Evolutionary conservation across 225 moss, liverwort and hornwort genomes (phyloP).

Genomic region (Climacium dendroides): DNA sequence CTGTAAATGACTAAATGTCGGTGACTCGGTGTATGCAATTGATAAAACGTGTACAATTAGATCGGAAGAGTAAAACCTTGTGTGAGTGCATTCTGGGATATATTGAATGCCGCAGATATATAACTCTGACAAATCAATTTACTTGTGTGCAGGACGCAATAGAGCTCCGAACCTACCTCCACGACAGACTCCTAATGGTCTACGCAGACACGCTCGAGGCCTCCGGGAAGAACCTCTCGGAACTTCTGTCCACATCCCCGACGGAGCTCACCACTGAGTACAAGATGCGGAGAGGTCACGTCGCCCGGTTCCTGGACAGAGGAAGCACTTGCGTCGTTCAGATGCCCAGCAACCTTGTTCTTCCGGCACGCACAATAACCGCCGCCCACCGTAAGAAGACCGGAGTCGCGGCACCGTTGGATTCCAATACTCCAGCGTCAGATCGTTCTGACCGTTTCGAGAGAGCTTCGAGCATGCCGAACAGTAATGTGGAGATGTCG

Average conservation of each 20-base stretch:
- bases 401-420: background rate
- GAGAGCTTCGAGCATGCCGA: background rate
- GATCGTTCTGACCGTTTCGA: background rate
- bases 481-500: background rate
- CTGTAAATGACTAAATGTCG: background rate
- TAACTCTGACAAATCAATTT: background rate
- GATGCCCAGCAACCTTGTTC: constrained; percentile 44
- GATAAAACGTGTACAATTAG: too few species aligned
- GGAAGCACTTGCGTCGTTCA: constrained; percentile 34
- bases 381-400: background rate
- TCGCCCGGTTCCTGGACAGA: constrained; percentile 62
- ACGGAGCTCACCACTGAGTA: constrained; percentile 31
- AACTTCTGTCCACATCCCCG: constrained; percentile 38
- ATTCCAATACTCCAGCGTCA: background rate
- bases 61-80: background rate
- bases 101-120: background rate
- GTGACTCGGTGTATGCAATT: background rate
- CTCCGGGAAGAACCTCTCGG: constrained; percentile 30
- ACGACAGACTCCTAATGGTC: constrained; percentile 61
- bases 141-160: constrained; percentile 43
- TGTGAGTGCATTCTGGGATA: background rate
- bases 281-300: constrained; percentile 73
- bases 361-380: constrained; percentile 17
- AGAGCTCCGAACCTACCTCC: constrained; percentile 63
- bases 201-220: constrained; percentile 66